These are phyloP conservation scores for Triangularia setosa DNA, from an alignment of 2,329 filamentous ascomycete species.

Conservation along the genomic window DNA sequence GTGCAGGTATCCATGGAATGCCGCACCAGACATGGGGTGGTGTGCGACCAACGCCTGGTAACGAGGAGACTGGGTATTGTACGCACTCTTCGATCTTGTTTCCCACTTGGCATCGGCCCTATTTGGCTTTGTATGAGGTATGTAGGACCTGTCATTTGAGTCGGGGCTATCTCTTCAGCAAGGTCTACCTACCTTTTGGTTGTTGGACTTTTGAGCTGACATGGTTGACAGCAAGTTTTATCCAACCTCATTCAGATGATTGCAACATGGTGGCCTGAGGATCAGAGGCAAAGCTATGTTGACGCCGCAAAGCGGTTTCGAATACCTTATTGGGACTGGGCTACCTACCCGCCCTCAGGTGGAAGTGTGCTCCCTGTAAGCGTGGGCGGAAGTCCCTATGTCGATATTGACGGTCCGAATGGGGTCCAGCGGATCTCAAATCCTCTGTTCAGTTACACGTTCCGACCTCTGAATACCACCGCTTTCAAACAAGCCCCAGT, in stretches of 20 bases:
- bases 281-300: constrained; percentile 46
- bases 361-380: constrained; percentile 46
- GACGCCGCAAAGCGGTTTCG: constrained; percentile 49
- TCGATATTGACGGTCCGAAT: constrained; percentile 54
- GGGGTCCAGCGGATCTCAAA: constrained; percentile 55
- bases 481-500: constrained; percentile 60
- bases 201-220: constrained; percentile 6
- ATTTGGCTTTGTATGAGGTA: constrained; percentile 61
- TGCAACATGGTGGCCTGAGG: constrained; percentile 45
- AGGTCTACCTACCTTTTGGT: background rate
- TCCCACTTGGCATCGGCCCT: constrained; percentile 79
- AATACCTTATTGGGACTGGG: constrained; percentile 60
- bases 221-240: constrained; percentile 36
- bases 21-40: constrained; percentile 57
- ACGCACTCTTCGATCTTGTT: constrained; percentile 73
- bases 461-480: constrained; percentile 54
- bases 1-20: constrained; percentile 72
- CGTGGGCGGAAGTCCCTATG: constrained; percentile 39
- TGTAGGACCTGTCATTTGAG: constrained; percentile 9
- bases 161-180: background rate
- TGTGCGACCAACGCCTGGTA: constrained; percentile 47
- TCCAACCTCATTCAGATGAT: constrained; percentile 38
- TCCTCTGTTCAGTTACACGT: constrained; percentile 58
- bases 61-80: constrained; percentile 66
- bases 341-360: constrained; percentile 44